These are phyloP conservation scores for Triangularia setosa DNA, from an alignment of 2,329 filamentous ascomycete species.

Conservation along the genomic window DNA sequence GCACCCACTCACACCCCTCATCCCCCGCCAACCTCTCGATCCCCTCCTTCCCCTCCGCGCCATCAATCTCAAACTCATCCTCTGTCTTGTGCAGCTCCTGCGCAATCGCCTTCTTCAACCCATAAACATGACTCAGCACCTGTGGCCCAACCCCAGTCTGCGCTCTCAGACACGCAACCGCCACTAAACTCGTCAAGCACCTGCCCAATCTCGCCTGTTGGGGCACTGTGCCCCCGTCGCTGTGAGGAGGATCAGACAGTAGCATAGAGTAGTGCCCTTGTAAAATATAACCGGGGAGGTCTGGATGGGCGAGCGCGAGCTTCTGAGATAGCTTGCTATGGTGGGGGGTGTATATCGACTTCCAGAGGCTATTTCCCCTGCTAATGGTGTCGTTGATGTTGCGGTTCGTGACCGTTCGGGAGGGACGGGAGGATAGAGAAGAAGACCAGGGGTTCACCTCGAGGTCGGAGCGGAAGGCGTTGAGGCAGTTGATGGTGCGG, in stretches of 20 bases:
- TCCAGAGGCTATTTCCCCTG: constrained; percentile 67
- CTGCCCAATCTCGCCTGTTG: constrained; percentile 45
- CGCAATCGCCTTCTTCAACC: constrained; percentile 69
- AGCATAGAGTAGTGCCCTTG: constrained; percentile 69
- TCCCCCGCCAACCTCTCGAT: constrained; percentile 43
- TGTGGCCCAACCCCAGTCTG: constrained; percentile 82
- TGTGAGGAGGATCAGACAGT: constrained; percentile 60
- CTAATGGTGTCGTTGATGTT: constrained; percentile 52
- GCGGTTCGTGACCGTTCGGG: constrained; percentile 47
- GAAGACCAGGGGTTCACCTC: constrained; percentile 42
- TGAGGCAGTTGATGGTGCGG: constrained; percentile 77
- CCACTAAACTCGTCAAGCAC: constrained; percentile 68
- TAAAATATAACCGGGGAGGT: constrained; percentile 76
- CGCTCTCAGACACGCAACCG: constrained; percentile 68
- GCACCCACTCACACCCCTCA: constrained; percentile 45
- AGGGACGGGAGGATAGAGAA: constrained; percentile 52
- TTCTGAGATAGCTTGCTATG: constrained; percentile 67
- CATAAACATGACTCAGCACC: constrained; percentile 77
- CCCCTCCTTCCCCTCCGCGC: constrained; percentile 23
- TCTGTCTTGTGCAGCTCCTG: constrained; percentile 53
- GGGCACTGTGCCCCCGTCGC: constrained; percentile 26
- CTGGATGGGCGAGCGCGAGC: constrained; percentile 72
- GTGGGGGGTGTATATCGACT: constrained; percentile 72
- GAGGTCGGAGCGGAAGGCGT: constrained; percentile 55
- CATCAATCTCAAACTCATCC: constrained; percentile 32